A percentile compares a stretch with the other conserved stretches of the same genome.
phyloP scores from a whole-genome alignment of 495 filamentous ascomycete species.

The Penicillium steckii region DNA sequence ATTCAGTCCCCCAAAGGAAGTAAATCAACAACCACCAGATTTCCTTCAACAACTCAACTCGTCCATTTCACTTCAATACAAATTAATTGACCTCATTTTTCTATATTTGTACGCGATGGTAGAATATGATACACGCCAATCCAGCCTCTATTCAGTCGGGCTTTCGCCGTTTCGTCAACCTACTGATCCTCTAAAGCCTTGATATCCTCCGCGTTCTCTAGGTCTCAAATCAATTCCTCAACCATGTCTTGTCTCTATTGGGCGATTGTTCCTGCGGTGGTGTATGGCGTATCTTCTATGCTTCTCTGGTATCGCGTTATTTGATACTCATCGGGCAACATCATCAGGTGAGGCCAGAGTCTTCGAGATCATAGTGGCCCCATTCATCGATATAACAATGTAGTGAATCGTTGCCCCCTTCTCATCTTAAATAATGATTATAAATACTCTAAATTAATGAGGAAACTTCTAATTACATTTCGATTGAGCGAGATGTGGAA shows the following conservation, averaged over 20 bases:
- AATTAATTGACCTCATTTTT: background rate
- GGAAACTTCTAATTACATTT: constrained; percentile 36
- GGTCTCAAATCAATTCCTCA: constrained; percentile 28
- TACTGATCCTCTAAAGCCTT: background rate
- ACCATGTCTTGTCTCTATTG: constrained; percentile 27
- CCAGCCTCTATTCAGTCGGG: background rate
- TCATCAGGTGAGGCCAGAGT: constrained; percentile 9
- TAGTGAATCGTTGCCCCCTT: constrained; percentile 8
- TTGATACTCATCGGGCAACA: constrained; percentile 19
- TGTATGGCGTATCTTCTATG: constrained; percentile 21
- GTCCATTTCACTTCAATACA: no score
- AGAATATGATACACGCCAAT: no score
- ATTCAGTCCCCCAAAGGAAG: background rate
- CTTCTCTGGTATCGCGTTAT: constrained; percentile 40
- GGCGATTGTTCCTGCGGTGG: constrained; percentile 29
- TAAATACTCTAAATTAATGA: constrained; percentile 38
- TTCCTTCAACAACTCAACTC: background rate
- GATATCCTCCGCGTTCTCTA: constrained; percentile 24
- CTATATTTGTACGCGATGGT: no score
- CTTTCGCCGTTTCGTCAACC: background rate
- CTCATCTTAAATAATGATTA: no score
- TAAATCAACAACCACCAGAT: no score
- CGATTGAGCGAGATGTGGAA: constrained; percentile 34
- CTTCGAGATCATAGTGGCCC: constrained; percentile 13
- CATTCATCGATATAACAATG: constrained; percentile 24